Evolutionary conservation across 2,329 filamentous ascomycete species (phyloP), one percentile per base, ranked within the genome.

Genomic region (Fusarium napiforme): DNA sequence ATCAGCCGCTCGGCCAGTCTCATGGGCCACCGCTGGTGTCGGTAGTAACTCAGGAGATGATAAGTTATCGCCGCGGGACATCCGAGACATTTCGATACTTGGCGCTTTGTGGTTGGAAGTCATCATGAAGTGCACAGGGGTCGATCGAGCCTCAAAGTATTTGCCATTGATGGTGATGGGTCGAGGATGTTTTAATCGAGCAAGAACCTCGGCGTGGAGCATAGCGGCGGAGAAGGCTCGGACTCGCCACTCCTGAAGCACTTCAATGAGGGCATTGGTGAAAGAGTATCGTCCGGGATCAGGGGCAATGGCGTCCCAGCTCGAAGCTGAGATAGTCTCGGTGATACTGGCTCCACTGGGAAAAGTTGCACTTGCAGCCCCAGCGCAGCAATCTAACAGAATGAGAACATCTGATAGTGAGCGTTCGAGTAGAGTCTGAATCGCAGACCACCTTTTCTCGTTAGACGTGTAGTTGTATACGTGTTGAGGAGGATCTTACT

Each of bases 41-140:
- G 67, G 72, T 67, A 63, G 32, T 11, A 72, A 55, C 28, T 76
- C 72, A 10, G 74, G 76, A 12, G 75, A 76, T 26, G 75, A 72
- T 11, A 79, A 70, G 23, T 71, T 72, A 28, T 81, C 79, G 39
- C 64, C 72, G n/a, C 66, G 71, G 4, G 73, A 64, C 45, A 78
- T 78, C 30, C 84, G 83, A 10, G 84, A 84, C 40, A 90, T 79
- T 75, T 90, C 88, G 47, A 90, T 90, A 63, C 88, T 90, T 0
- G 87, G 87, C 2, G 87, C 87, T 65, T 84, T 87, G 76, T 90
- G 88, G 65, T 90, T 89, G 23, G 87, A 84, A 5, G 88, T 90
- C 87, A 90, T 90, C 87, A 90, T 90, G 74, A 90, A 90, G 73
- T 90, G 88, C 9, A 90, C 87, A 0, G 88, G 88, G 0, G 88